Evolutionary conservation across 2,329 filamentous ascomycete species (phyloP).

Genomic region (Stachybotrys chartarum): DNA sequence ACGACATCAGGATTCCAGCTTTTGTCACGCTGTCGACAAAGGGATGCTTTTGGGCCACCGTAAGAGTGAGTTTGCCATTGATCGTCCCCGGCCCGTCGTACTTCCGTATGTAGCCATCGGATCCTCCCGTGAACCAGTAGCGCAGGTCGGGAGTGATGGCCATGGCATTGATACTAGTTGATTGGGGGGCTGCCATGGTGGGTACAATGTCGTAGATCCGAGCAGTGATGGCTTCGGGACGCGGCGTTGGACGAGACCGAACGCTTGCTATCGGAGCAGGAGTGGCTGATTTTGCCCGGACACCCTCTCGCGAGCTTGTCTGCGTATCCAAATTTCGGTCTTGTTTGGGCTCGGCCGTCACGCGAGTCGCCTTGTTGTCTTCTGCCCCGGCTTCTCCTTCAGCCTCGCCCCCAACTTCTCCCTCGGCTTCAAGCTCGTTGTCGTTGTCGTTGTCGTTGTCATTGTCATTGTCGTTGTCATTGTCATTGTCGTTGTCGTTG

Average conservation of each 20-base stretch:
- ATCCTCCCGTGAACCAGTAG: slow-evolving; percentile 90
- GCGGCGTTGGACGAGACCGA: slow-evolving; percentile 50
- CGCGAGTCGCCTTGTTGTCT: slow-evolving; percentile 18
- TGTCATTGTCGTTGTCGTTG: slow-evolving; percentile 24
- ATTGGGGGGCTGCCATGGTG: slow-evolving; percentile 92
- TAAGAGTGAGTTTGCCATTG: slow-evolving; percentile 88
- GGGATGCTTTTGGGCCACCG: slow-evolving; percentile 90
- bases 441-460: slow-evolving; percentile 7
- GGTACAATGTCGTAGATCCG: slow-evolving; percentile 89
- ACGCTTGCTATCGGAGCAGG: slow-evolving; percentile 13
- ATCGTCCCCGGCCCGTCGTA: slow-evolving; percentile 94
- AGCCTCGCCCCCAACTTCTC: slow-evolving; percentile 28
- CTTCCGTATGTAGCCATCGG: slow-evolving; percentile 93
- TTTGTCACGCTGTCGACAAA: slow-evolving; percentile 98
- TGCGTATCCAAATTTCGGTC: not conserved
- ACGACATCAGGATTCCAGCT: slow-evolving; percentile 86
- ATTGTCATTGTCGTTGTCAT: slow-evolving; percentile 27
- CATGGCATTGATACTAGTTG: slow-evolving; percentile 90
- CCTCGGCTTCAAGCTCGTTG: slow-evolving; percentile 8
- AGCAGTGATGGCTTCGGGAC: slow-evolving; percentile 72
- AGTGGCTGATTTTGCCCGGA: slow-evolving; percentile 17
- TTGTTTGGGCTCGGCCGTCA: slow-evolving; percentile 13
- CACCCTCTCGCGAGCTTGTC: not conserved
- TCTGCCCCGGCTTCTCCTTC: slow-evolving; percentile 12
- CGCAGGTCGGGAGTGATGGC: slow-evolving; percentile 88